These are phyloP conservation scores for Penstemon barbatus DNA, from an alignment of 257 asterid genomes.

Conservation along the genomic window DNA sequence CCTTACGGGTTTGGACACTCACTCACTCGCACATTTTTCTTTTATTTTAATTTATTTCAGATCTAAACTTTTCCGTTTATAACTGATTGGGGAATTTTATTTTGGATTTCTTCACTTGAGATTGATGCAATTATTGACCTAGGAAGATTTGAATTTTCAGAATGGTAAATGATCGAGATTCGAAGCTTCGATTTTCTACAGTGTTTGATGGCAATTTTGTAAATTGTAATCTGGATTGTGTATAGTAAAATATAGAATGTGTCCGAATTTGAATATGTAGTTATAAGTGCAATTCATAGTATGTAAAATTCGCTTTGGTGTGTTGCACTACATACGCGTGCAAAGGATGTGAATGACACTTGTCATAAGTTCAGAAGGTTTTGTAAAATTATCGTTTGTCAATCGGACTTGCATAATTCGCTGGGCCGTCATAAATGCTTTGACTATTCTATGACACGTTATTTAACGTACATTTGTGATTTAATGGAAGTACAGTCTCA, in stretches of 20 bases:
- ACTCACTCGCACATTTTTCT: conserved; percentile 8
- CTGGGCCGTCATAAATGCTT: background rate
- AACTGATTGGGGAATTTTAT: conserved; percentile 4
- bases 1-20: conserved; percentile 70
- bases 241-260: conserved; percentile 4
- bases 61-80: conserved; percentile 6
- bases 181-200: conserved; percentile 11
- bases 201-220: conserved; percentile 23
- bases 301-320: too few relatives aligned
- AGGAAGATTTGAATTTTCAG: conserved; percentile 15
- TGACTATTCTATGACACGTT: background rate
- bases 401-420: conserved; percentile 1
- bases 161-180: conserved; percentile 28
- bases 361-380: background rate
- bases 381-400: background rate
- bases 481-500: conserved; percentile 8
- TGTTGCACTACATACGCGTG: background rate
- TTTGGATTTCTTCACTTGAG: background rate
- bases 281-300: background rate
- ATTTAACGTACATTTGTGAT: conserved; percentile 10
- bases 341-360: background rate
- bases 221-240: background rate
- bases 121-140: conserved; percentile 19
- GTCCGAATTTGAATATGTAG: conserved; percentile 10
- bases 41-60: background rate